Conservation (phyloP, 163 green algal species). For the Scenedesmus sp. region DNA sequence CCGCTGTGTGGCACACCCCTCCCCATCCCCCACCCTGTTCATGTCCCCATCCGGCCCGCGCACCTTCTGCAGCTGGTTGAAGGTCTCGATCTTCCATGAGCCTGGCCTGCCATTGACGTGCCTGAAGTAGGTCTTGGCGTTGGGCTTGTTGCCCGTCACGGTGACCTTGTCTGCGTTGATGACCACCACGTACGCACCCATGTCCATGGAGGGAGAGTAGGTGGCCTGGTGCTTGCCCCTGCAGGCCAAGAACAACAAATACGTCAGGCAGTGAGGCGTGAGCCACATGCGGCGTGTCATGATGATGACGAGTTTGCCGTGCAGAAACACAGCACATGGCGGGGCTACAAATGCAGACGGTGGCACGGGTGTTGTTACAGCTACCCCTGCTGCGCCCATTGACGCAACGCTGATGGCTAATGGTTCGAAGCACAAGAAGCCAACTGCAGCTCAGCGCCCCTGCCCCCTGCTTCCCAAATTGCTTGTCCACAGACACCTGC, state of each 20-base stretch:
- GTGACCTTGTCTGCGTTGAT: conserved; percentile 96
- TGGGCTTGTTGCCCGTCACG: conserved; percentile 86
- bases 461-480: neutral
- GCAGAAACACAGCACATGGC: neutral
- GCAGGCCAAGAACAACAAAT: neutral
- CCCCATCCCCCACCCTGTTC: neutral
- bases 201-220: conserved; percentile 98
- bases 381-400: no score
- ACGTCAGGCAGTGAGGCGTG: no score
- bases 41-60: neutral
- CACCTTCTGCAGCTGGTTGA: conserved; percentile 92
- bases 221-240: conserved; percentile 93
- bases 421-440: no score
- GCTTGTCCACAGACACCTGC: neutral
- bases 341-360: no score
- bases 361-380: no score
- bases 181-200: conserved; percentile 96
- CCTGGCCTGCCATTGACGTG: conserved; percentile 90
- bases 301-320: no score
- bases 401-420: no score
- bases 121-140: conserved; percentile 91
- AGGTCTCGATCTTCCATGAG: conserved; percentile 89
- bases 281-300: no score
- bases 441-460: neutral
- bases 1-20: neutral